Base-by-base conservation (phyloP, 2,329 filamentous ascomycete species). In the Nectriaceae sp. region DNA sequence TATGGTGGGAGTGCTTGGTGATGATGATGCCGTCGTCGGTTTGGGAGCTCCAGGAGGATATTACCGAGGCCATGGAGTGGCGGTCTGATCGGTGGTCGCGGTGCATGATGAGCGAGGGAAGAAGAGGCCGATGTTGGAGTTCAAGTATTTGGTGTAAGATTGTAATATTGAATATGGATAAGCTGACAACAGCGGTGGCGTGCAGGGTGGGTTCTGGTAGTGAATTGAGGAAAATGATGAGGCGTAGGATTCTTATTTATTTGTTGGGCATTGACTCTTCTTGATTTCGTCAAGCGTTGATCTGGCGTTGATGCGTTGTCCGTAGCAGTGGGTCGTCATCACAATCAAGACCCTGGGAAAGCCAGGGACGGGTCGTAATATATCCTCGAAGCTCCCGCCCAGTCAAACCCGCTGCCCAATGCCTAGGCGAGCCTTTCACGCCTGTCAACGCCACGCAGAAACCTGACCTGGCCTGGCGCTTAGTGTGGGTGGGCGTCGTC, bases 41-140 rank as follows among this genome's bases (percentile, higher is more conserved):
- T 46, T 21, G 49, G 26, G 52, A 43, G 44, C 53, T 57, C 58
- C 56, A 56, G 20, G 42, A 22, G 6, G 53, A 52, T 36, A 42
- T 40, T 39, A 57, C 49, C 40, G 50, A 46, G 24, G 50, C 47
- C 11, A 64, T 48, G 40, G 62, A 60, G 21, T 59, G 49, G 35
- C 29, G 42, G 5, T 52, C 61, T 62, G 50, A 20, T 54, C 31
- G 35, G 36, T 39, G 19, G 5, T 21, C 20, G 20, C 3, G 21
- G 16, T 37, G 18, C 33, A 37, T 37, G 33, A 16, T 37, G 33
- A 16, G 16, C 19, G 41, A 36, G 16, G 16, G 33, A 31, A 15
- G 26, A 31, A 15, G 26, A 31, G 15, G 26, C 26, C 8, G 26
- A 15, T 31, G 26, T 31, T 15, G 15, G 26, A 31, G 26, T 31